phyloP scores from a whole-genome alignment of 306 rosid genomes.

The Prunus mongolica region DNA sequence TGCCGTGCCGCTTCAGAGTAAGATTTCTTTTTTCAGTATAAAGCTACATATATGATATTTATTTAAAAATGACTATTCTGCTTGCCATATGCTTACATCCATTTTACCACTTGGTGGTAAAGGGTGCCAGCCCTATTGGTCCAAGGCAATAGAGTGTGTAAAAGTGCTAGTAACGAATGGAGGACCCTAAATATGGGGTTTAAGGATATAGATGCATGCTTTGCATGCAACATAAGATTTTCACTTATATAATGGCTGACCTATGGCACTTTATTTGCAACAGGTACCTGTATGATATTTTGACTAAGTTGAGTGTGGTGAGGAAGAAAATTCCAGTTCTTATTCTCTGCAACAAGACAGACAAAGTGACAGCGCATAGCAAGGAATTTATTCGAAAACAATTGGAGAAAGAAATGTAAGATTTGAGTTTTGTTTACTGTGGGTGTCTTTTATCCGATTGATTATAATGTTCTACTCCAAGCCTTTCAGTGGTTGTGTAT shows the following conservation, averaged over 20 bases:
- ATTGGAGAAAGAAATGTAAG: constrained; percentile 92
- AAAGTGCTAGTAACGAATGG: neutral
- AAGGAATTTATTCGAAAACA: constrained; percentile 86
- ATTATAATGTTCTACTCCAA: neutral
- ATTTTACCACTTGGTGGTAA: neutral
- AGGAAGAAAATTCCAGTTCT: constrained; percentile 82
- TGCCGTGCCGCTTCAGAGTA: constrained; percentile 90
- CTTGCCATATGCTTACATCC: neutral
- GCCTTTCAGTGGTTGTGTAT: neutral
- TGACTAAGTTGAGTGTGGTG: constrained; percentile 84
- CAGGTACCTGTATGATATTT: constrained; percentile 84
- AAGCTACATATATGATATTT: constrained; percentile 1
- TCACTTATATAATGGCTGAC: constrained; percentile 11
- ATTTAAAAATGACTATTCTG: neutral
- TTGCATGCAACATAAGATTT: neutral
- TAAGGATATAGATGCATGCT: neutral
- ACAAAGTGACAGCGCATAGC: constrained; percentile 91
- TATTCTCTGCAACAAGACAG: constrained; percentile 88
- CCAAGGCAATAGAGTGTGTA: neutral
- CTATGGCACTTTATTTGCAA: constrained; percentile 3
- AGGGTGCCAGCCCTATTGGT: neutral
- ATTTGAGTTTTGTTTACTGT: constrained; percentile 8
- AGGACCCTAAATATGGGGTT: neutral
- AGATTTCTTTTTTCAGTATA: constrained; percentile 10
- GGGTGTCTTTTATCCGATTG: constrained; percentile 4